Conservation (phyloP, 1,284 basidiomycete species). For the Chondrostereum purpureum region DNA sequence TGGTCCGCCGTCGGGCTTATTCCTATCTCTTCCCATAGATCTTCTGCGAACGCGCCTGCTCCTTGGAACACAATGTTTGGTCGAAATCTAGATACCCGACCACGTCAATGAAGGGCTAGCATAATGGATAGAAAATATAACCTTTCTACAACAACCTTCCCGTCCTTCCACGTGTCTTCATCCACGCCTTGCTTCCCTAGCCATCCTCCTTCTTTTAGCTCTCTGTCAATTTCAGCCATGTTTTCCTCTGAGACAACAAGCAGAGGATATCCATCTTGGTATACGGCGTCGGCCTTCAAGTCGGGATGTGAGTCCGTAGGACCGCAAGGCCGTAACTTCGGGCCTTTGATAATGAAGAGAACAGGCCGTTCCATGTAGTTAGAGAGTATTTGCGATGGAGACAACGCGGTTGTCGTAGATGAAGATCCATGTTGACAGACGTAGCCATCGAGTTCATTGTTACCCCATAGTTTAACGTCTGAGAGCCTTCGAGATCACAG, state of each 20-base stretch:
- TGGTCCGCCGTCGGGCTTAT: constrained; percentile 30
- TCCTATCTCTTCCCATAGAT: constrained; percentile 49
- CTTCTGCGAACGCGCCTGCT: constrained; percentile 41
- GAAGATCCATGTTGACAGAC: constrained; percentile 40
- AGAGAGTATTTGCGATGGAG: constrained; percentile 48
- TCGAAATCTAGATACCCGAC: constrained; percentile 45
- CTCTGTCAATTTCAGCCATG: constrained; percentile 39
- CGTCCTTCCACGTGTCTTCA: constrained; percentile 43
- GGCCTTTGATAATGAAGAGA: constrained; percentile 62
- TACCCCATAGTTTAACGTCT: constrained; percentile 43
- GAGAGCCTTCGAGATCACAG: constrained; percentile 1
- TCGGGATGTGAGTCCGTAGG: constrained; percentile 50
- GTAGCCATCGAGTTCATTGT: constrained; percentile 52
- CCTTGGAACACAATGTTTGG: constrained; percentile 68
- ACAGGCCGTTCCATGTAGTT: constrained; percentile 54
- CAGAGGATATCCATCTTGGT: constrained; percentile 70
- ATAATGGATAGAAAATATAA: constrained; percentile 19
- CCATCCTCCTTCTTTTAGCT: constrained; percentile 32
- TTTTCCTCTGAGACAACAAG: constrained; percentile 63
- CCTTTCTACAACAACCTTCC: constrained; percentile 57
- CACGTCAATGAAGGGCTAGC: not conserved
- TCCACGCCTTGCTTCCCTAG: constrained; percentile 53
- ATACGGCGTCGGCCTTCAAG: constrained; percentile 47
- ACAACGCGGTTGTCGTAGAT: constrained; percentile 18
- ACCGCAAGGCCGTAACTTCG: constrained; percentile 40